phyloP scores from a whole-genome alignment of 1,284 basidiomycete species.

The Heterobasidion annosum region DNA sequence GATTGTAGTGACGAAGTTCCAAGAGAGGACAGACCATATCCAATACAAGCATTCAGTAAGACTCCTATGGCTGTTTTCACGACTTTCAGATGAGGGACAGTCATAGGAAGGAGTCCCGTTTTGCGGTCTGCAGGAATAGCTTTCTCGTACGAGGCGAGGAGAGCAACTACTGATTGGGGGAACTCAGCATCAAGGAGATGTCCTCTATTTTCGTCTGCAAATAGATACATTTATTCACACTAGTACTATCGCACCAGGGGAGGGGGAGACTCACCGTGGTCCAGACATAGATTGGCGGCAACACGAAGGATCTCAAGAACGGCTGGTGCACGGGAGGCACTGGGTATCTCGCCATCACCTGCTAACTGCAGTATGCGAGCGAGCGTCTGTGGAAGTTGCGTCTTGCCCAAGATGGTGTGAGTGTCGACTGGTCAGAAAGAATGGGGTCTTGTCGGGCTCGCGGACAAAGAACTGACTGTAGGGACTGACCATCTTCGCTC shows the following conservation, averaged over 20 bases:
- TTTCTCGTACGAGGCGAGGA: conserved; percentile 65
- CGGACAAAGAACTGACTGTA: background rate
- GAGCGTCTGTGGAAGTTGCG: conserved; percentile 54
- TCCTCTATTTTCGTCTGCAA: conserved; percentile 55
- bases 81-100: conserved; percentile 57
- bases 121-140: conserved; percentile 31
- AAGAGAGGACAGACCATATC: conserved; percentile 46
- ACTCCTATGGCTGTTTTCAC: conserved; percentile 75
- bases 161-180: conserved; percentile 51
- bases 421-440: conserved; percentile 42
- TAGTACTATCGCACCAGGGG: background rate
- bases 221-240: background rate
- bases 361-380: conserved; percentile 49
- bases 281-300: conserved; percentile 72
- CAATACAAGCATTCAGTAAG: conserved; percentile 71
- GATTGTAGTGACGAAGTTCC: too few relatives aligned
- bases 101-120: conserved; percentile 35
- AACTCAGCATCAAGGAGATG: conserved; percentile 60
- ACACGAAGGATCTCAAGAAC: conserved; percentile 65
- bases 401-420: conserved; percentile 58
- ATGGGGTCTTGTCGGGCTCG: background rate
- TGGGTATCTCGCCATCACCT: conserved; percentile 38
- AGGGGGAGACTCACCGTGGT: conserved; percentile 47
- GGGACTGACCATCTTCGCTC: conserved; percentile 32
- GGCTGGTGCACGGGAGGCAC: conserved; percentile 32